Evolutionary conservation across 257 asterid genomes (phyloP).

Genomic region (Solanum piurae): DNA sequence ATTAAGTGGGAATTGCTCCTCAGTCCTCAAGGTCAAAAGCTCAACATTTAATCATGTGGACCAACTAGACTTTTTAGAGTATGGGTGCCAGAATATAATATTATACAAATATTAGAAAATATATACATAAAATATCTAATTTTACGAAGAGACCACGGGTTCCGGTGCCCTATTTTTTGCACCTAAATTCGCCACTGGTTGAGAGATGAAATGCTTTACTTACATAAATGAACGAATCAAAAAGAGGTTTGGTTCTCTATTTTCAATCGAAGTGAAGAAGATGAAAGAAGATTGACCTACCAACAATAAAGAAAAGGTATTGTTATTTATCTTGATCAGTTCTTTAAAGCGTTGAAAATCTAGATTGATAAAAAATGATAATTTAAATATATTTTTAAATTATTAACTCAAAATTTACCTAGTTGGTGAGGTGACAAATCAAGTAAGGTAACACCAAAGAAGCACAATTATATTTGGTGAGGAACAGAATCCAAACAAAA

Average conservation of each 20-base stretch:
- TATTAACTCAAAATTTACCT: background rate
- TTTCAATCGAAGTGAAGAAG: background rate
- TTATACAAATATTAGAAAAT: too few relatives aligned
- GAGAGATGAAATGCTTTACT: too few relatives aligned
- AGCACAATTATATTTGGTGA: background rate
- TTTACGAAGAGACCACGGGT: too few relatives aligned
- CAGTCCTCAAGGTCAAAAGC: too few relatives aligned
- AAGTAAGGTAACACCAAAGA: background rate
- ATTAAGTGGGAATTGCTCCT: too few relatives aligned
- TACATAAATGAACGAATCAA: too few relatives aligned
- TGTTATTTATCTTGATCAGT: background rate
- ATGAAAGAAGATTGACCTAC: background rate
- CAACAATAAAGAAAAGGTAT: background rate
- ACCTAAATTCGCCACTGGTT: too few relatives aligned
- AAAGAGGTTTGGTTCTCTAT: background rate
- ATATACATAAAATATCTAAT: too few relatives aligned
- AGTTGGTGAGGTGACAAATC: background rate
- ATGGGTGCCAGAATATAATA: too few relatives aligned
- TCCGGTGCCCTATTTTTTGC: too few relatives aligned
- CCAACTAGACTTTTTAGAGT: too few relatives aligned
- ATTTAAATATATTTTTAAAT: background rate
- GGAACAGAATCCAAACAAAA: background rate
- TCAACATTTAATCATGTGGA: too few relatives aligned
- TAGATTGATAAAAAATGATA: background rate
- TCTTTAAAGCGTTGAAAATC: background rate